A percentile compares a stretch with the other conserved stretches of the same genome.
Conservation (phyloP, 495 filamentous ascomycete species). For the Neurospora sp. region DNA sequence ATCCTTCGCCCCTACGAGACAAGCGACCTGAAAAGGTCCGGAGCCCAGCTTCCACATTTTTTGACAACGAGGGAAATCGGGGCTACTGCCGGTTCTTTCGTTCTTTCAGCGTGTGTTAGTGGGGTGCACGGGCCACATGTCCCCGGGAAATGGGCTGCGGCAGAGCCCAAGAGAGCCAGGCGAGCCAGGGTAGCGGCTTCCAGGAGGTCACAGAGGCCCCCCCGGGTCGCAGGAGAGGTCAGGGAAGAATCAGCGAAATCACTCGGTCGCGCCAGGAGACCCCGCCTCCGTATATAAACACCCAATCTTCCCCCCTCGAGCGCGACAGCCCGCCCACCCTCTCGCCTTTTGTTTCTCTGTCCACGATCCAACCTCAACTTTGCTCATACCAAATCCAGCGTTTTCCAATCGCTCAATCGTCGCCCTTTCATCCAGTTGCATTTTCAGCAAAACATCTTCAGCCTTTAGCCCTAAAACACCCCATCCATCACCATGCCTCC, state of each 20-base stretch:
- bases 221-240: slow-evolving; percentile 1
- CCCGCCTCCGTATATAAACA: slow-evolving; percentile 41
- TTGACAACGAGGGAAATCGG: neutral
- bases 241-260: slow-evolving; percentile 22
- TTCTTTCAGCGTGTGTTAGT: slow-evolving; percentile 1
- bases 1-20: neutral
- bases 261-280: slow-evolving; percentile 24
- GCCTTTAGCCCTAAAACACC: slow-evolving; percentile 10
- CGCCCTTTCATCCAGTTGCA: neutral
- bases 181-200: neutral
- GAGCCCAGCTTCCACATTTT: neutral
- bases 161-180: neutral
- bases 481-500: slow-evolving; percentile 47
- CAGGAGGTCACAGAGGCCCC: neutral
- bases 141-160: slow-evolving; percentile 15
- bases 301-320: slow-evolving; percentile 33
- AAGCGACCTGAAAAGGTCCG: neutral
- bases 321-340: slow-evolving; percentile 32
- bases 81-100: neutral
- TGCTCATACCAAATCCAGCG: neutral
- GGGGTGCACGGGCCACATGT: slow-evolving; percentile 13
- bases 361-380: neutral
- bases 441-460: neutral
- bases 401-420: neutral
- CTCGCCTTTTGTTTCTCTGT: slow-evolving; percentile 25